Evolutionary conservation across 495 filamentous ascomycete genomes (phyloP).

Genomic region (Tetracladium marchalianum): DNA sequence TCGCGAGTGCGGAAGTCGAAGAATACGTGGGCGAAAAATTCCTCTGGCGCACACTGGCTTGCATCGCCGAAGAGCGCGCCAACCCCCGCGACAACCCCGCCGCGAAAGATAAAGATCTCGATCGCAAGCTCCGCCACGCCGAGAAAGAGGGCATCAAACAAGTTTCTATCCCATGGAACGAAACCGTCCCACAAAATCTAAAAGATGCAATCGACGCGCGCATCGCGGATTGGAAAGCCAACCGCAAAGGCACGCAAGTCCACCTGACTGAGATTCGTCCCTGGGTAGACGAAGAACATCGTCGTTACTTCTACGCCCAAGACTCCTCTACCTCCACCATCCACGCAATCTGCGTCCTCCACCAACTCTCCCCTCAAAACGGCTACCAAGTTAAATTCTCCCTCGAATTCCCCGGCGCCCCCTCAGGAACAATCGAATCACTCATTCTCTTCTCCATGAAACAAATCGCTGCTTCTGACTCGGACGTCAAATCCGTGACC

Average conservation of each 20-base stretch:
- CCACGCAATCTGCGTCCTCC: constrained; percentile 62
- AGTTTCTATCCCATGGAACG: constrained; percentile 49
- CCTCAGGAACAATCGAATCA: constrained; percentile 70
- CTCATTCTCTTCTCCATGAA: constrained; percentile 72
- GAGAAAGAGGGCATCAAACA: constrained; percentile 71
- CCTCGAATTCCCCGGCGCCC: constrained; percentile 72
- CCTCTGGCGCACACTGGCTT: constrained; percentile 75
- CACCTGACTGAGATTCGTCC: constrained; percentile 77
- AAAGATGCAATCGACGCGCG: constrained; percentile 55
- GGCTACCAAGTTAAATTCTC: constrained; percentile 86
- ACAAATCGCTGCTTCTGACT: constrained; percentile 47
- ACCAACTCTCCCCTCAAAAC: constrained; percentile 60
- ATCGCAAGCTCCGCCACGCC: constrained; percentile 65
- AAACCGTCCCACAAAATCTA: constrained; percentile 51
- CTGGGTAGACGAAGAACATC: constrained; percentile 68
- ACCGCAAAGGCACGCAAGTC: constrained; percentile 72
- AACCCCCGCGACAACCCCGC: constrained; percentile 36
- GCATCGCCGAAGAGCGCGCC: constrained; percentile 74
- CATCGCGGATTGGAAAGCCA: constrained; percentile 66
- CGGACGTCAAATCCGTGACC: constrained; percentile 49
- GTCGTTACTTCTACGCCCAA: constrained; percentile 70
- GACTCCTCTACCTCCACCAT: constrained; percentile 52
- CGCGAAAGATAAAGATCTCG: constrained; percentile 35
- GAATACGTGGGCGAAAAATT: constrained; percentile 63
- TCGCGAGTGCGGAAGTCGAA: constrained; percentile 59